Conservation (phyloP, 768 basidiomycete species). For the Calocybe indica region DNA sequence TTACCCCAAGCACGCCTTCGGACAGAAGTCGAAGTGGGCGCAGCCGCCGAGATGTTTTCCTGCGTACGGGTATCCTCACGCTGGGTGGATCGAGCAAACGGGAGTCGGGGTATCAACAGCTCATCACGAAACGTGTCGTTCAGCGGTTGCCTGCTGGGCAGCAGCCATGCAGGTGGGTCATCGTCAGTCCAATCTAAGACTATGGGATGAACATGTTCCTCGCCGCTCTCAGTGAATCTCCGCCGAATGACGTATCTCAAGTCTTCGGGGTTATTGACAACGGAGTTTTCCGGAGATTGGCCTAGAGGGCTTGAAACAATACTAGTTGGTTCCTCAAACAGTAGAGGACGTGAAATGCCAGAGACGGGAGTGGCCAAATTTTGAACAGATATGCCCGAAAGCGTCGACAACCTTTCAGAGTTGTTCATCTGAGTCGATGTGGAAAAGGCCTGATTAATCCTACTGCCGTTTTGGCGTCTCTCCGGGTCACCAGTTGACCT, state of each 20-base stretch:
- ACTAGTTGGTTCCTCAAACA: constrained; percentile 36
- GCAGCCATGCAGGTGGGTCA: constrained; percentile 24
- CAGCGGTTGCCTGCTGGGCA: constrained; percentile 10
- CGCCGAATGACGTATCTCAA: constrained; percentile 30
- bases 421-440: constrained; percentile 18
- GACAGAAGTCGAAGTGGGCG: constrained; percentile 5
- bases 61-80: constrained; percentile 7
- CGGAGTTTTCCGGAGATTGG: constrained; percentile 3
- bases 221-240: constrained; percentile 28
- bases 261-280: constrained; percentile 11
- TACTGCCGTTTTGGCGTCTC: constrained; percentile 6
- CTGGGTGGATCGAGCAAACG: neutral
- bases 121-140: constrained; percentile 1
- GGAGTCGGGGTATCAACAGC: neutral
- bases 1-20: constrained; percentile 44
- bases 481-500: neutral
- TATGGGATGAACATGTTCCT: constrained; percentile 33
- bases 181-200: constrained; percentile 34
- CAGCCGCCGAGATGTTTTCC: constrained; percentile 1
- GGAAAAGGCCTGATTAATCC: constrained; percentile 6
- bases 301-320: constrained; percentile 14
- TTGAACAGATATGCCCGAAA: constrained; percentile 36
- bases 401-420: constrained; percentile 29
- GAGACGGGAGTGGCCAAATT: constrained; percentile 31
- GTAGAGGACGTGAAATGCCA: constrained; percentile 21